Percentiles rank a stretch among this genome's conserved stretches.
phyloP scores from a whole-genome alignment of 176 grass and related monocot genomes.

The Aegilops tauschii region DNA sequence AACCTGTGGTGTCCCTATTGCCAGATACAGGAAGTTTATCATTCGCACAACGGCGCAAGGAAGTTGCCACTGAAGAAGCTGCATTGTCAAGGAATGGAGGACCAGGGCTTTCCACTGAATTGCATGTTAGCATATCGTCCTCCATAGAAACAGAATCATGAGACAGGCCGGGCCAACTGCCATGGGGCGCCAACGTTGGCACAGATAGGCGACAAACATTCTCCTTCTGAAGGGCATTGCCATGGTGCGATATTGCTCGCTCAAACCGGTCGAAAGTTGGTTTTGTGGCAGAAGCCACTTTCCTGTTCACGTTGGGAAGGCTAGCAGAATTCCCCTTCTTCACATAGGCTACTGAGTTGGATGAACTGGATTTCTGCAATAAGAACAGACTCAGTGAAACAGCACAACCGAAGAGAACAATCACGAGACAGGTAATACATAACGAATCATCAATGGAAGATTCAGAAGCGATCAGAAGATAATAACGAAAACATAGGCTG shows the following conservation, averaged over 20 bases:
- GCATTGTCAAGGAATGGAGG: constrained; percentile 55
- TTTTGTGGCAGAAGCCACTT: not conserved
- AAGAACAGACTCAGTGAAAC: not conserved
- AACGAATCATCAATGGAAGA: not conserved
- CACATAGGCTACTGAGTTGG: constrained; percentile 1
- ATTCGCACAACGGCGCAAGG: constrained; percentile 46
- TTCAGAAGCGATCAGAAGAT: not conserved
- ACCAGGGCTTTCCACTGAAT: constrained; percentile 53
- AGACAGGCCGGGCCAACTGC: not conserved
- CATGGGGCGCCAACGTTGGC: not conserved
- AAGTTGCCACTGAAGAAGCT: constrained; percentile 43
- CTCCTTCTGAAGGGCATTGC: constrained; percentile 13
- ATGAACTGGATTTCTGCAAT: constrained; percentile 24
- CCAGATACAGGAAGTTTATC: constrained; percentile 64
- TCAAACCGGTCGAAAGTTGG: not conserved
- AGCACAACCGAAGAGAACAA: not conserved
- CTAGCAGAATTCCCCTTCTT: constrained; percentile 31
- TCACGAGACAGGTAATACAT: not conserved
- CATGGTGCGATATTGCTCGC: constrained; percentile 14
- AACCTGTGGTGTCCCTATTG: constrained; percentile 44
- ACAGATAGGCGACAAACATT: not conserved
- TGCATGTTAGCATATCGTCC: not conserved
- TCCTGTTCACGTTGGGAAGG: not conserved
- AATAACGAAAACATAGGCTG: not conserved
- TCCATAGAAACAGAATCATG: constrained; percentile 38